Evolutionary conservation across 23 red algal species (phyloP).

Genomic region (Pyropia yezoensis): DNA sequence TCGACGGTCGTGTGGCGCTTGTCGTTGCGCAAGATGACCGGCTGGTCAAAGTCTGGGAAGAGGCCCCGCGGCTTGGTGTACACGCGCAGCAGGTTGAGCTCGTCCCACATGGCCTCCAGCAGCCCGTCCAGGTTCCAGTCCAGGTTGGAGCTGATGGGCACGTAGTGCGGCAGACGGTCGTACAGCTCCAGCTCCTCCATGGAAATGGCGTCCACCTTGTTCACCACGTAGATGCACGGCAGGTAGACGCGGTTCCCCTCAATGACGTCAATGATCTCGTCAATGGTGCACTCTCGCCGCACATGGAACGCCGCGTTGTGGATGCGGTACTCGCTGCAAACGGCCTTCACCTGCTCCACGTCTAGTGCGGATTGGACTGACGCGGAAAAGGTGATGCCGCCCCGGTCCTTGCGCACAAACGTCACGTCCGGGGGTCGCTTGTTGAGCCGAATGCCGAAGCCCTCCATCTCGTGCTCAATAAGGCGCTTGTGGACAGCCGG

Average conservation of each 20-base stretch:
- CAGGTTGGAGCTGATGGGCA: slow-evolving; percentile 72
- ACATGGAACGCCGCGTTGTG: slow-evolving; percentile 85
- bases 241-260: slow-evolving; percentile 94
- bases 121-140: slow-evolving; percentile 94
- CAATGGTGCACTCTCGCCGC: slow-evolving; percentile 58
- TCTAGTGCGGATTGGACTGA: slow-evolving; percentile 54
- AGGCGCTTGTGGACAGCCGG: slow-evolving; percentile 78
- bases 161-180: slow-evolving; percentile 69
- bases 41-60: slow-evolving; percentile 73
- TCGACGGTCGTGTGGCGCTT: slow-evolving; percentile 56
- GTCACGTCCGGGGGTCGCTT: slow-evolving; percentile 70
- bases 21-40: slow-evolving; percentile 84
- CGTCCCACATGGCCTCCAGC: slow-evolving; percentile 78
- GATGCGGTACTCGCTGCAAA: slow-evolving; percentile 83
- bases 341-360: slow-evolving; percentile 51
- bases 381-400: slow-evolving; percentile 88
- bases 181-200: slow-evolving; percentile 95
- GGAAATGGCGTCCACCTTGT: slow-evolving; percentile 92
- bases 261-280: slow-evolving; percentile 97
- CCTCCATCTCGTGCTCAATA: slow-evolving; percentile 90
- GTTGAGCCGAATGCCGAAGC: slow-evolving; percentile 94
- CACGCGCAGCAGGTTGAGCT: slow-evolving; percentile 82
- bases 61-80: slow-evolving; percentile 96
- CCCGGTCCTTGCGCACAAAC: slow-evolving; percentile 70
- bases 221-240: slow-evolving; percentile 80